These are phyloP conservation scores for Dendrobium chrysotoxum DNA, from an alignment of 106 monocot species.

Conservation along the genomic window DNA sequence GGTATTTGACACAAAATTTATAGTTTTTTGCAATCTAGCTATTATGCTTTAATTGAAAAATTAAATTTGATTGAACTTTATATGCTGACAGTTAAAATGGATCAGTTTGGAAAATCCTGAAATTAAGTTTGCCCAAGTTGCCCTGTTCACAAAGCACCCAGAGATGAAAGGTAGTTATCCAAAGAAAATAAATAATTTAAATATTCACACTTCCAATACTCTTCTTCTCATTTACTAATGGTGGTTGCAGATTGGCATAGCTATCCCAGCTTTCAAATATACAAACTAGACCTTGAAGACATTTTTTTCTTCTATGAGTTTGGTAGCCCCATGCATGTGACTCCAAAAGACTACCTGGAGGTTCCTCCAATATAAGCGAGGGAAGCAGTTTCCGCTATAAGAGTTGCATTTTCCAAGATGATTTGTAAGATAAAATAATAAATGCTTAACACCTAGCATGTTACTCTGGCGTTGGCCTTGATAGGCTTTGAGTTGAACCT, in stretches of 20 bases:
- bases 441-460: too few relatives aligned
- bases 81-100: conserved; percentile 7
- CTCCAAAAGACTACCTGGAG: conserved; percentile 15
- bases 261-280: conserved; percentile 24
- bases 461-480: too few relatives aligned
- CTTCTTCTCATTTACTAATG: not conserved
- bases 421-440: too few relatives aligned
- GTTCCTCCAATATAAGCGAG: conserved; percentile 2
- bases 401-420: too few relatives aligned
- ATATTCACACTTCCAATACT: not conserved
- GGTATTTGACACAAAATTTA: not conserved
- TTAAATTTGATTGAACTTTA: not conserved
- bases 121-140: conserved; percentile 16
- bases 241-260: conserved; percentile 16
- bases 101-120: conserved; percentile 11
- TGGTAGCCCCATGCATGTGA: conserved; percentile 14
- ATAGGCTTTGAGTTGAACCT: too few relatives aligned
- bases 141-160: conserved; percentile 25
- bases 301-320: conserved; percentile 24
- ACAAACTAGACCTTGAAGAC: conserved; percentile 24
- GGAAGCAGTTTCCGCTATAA: too few relatives aligned
- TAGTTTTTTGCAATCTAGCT: too few relatives aligned
- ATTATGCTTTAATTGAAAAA: not conserved
- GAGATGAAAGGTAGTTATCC: conserved; percentile 14
- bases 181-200: not conserved